phyloP scores from a whole-genome alignment of 306 rosid genomes.

The Rubus parviflorus region DNA sequence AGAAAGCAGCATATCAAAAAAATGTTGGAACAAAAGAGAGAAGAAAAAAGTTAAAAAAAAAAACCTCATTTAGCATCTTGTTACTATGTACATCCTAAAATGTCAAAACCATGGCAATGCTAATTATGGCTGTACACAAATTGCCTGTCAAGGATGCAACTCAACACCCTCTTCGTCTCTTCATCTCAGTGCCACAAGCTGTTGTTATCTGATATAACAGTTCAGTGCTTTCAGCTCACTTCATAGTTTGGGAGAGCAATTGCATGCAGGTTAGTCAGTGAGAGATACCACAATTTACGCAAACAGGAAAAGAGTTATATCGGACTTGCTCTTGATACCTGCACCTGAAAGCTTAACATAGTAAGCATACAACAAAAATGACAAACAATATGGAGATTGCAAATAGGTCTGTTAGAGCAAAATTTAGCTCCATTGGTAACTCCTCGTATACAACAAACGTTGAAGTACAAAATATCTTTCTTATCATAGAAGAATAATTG shows the following conservation, averaged over 20 bases:
- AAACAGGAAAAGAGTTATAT: conserved; percentile 34
- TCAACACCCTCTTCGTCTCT: conserved; percentile 28
- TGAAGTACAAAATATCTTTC: background rate
- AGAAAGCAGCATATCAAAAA: background rate
- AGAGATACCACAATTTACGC: conserved; percentile 14
- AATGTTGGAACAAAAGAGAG: background rate
- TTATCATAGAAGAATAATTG: background rate
- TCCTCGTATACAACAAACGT: background rate
- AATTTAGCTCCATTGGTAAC: background rate
- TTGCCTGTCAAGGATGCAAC: conserved; percentile 35
- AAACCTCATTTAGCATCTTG: conserved; percentile 30
- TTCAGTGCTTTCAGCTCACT: conserved; percentile 31
- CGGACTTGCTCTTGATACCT: conserved; percentile 76
- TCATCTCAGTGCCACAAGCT: conserved; percentile 20
- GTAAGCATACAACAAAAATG: background rate
- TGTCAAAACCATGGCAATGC: conserved; percentile 37
- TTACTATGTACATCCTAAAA: conserved; percentile 53
- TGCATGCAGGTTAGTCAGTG: conserved; percentile 22
- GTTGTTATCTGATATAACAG: conserved; percentile 4
- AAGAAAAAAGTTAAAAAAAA: background rate
- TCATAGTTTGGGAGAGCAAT: conserved; percentile 26
- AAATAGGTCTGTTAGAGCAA: background rate
- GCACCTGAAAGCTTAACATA: conserved; percentile 37
- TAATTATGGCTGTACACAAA: conserved; percentile 34
- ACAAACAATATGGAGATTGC: background rate